Conservation (phyloP, 805 yeast species). For the Phaffomyces thermotolerans region DNA sequence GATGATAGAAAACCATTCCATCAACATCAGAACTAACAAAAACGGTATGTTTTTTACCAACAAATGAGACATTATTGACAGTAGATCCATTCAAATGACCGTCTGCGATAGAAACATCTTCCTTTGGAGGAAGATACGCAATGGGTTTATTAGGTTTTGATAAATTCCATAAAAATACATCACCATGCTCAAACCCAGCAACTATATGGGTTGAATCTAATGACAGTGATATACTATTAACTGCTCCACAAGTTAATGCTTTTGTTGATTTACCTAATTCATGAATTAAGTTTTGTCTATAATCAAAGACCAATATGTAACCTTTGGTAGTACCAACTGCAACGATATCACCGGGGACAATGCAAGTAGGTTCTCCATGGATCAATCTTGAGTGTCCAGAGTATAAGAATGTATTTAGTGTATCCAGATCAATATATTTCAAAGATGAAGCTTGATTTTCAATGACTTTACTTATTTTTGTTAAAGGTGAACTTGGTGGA, state of each 20-base stretch:
- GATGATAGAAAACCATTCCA: constrained; percentile 59
- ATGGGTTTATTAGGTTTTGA: constrained; percentile 25
- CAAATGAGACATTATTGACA: constrained; percentile 39
- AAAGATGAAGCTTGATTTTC: neutral
- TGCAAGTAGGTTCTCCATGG: constrained; percentile 46
- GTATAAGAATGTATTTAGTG: constrained; percentile 29
- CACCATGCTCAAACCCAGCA: constrained; percentile 62
- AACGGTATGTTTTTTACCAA: constrained; percentile 47
- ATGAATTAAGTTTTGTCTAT: constrained; percentile 49
- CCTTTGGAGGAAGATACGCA: constrained; percentile 18
- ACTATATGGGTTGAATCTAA: constrained; percentile 64
- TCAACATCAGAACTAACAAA: constrained; percentile 46
- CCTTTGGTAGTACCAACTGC: constrained; percentile 72
- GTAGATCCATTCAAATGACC: constrained; percentile 25
- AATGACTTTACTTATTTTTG: neutral
- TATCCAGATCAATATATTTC: constrained; percentile 36
- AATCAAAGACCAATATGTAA: constrained; percentile 56
- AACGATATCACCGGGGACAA: constrained; percentile 39
- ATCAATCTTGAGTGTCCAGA: constrained; percentile 26
- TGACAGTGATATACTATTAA: constrained; percentile 52
- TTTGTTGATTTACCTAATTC: constrained; percentile 29
- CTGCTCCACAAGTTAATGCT: constrained; percentile 35
- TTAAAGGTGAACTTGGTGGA: neutral
- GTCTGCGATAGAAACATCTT: constrained; percentile 21
- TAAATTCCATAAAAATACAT: constrained; percentile 63